Evolutionary conservation across 805 yeast species (phyloP).

Genomic region (Metschnikowia cerradonensis): DNA sequence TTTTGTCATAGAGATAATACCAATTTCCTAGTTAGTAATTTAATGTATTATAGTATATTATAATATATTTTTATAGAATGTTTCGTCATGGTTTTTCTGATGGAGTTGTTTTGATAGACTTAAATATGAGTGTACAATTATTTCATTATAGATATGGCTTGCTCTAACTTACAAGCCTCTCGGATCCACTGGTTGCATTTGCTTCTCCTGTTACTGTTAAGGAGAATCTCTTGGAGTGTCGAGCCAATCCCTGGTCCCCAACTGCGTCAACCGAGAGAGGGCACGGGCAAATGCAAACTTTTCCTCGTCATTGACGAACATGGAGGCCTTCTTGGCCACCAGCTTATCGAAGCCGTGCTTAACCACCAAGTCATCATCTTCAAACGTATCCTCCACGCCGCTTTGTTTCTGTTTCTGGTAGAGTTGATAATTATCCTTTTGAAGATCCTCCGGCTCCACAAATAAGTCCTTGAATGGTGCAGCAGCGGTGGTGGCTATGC

Average conservation of each 20-base stretch:
- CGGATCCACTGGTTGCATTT: not conserved
- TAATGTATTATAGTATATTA: no score
- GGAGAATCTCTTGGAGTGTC: slow-evolving; percentile 30
- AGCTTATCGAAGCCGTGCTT: slow-evolving; percentile 74
- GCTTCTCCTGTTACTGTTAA: not conserved
- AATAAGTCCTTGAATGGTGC: slow-evolving; percentile 81
- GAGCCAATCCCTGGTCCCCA: slow-evolving; percentile 93
- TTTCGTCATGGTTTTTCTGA: no score
- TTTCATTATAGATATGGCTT: no score
- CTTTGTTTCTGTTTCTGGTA: slow-evolving; percentile 38
- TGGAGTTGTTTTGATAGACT: no score
- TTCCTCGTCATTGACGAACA: slow-evolving; percentile 92
- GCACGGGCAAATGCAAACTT: slow-evolving; percentile 96
- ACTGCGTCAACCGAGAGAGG: slow-evolving; percentile 81
- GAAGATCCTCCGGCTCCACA: slow-evolving; percentile 70
- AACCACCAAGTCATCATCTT: slow-evolving; percentile 60
- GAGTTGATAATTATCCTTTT: slow-evolving; percentile 43
- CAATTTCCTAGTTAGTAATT: no score
- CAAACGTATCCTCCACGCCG: slow-evolving; percentile 38
- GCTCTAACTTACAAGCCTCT: no score
- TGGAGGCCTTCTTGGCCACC: slow-evolving; percentile 63
- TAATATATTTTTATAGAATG: no score
- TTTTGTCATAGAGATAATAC: not conserved
- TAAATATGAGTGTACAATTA: no score
- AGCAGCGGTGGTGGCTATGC: slow-evolving; percentile 84